Percentiles rank a stretch among this genome's conserved stretches.
Conservation (phyloP, 116 monocot species). For the Trichopus zeylanicus region DNA sequence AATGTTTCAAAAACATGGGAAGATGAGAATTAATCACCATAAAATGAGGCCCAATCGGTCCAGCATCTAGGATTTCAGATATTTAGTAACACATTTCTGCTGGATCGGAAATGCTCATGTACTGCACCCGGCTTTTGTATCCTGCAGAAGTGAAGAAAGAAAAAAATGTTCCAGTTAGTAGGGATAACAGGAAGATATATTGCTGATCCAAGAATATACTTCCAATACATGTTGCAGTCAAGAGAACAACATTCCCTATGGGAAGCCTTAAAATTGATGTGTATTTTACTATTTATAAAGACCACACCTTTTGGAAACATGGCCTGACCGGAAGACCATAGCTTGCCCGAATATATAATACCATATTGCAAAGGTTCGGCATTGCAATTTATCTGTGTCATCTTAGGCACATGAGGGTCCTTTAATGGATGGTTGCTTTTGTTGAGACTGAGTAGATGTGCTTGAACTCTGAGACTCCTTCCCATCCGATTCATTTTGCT, state of each 20-base stretch:
- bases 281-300: too few species aligned
- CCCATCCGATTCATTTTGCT: constrained; percentile 16
- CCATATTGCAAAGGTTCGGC: constrained; percentile 74
- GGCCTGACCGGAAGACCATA: constrained; percentile 60
- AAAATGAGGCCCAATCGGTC: constrained; percentile 59
- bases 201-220: neutral
- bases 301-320: constrained; percentile 80
- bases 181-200: neutral
- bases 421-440: constrained; percentile 31
- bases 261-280: too few species aligned
- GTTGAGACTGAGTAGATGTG: constrained; percentile 18
- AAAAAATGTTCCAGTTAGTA: neutral
- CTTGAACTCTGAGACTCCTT: constrained; percentile 14
- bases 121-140: constrained; percentile 75
- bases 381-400: constrained; percentile 50
- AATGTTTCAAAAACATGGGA: neutral
- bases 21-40: constrained; percentile 45
- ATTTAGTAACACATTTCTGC: constrained; percentile 71
- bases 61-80: constrained; percentile 82
- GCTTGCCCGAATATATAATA: constrained; percentile 43
- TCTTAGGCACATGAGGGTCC: constrained; percentile 80
- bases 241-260: too few species aligned
- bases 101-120: constrained; percentile 61
- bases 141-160: constrained; percentile 28
- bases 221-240: neutral